Conservation (phyloP, 192 early-diverging fungal genomes). For the Umbelopsis vinacea region DNA sequence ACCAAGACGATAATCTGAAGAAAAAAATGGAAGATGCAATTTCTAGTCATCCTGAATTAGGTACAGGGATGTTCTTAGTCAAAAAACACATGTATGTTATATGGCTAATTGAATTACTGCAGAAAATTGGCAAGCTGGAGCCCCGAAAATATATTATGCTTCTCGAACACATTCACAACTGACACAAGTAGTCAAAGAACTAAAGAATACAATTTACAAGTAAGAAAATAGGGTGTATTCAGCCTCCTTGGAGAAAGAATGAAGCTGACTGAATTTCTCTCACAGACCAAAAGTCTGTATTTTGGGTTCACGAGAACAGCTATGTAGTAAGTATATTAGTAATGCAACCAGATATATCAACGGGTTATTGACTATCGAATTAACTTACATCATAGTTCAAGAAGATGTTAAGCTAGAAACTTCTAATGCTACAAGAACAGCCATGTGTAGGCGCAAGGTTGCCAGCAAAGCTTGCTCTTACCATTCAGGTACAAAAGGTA, state of each 20-base stretch:
- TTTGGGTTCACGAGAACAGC: slow-evolving; percentile 64
- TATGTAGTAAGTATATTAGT: slow-evolving; percentile 45
- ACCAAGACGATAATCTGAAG: not conserved
- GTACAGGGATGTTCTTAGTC: slow-evolving; percentile 22
- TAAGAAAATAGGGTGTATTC: not conserved
- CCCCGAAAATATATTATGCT: slow-evolving; percentile 41
- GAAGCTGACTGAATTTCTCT: not conserved
- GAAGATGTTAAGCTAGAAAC: slow-evolving; percentile 30
- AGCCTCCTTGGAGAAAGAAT: not conserved
- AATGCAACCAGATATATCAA: not conserved
- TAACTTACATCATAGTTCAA: slow-evolving; percentile 34
- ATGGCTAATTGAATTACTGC: not conserved
- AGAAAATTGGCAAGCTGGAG: not conserved
- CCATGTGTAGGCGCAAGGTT: slow-evolving; percentile 51
- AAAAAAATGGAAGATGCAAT: slow-evolving; percentile 19
- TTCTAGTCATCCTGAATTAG: not conserved
- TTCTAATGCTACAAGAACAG: slow-evolving; percentile 38
- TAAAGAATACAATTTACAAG: slow-evolving; percentile 55
- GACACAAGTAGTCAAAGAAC: slow-evolving; percentile 55
- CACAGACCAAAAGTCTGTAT: slow-evolving; percentile 44
- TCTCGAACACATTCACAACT: slow-evolving; percentile 64
- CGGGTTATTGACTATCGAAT: not conserved
- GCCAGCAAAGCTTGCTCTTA: slow-evolving; percentile 40
- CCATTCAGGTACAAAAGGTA: slow-evolving; percentile 37
- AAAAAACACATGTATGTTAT: not conserved